phyloP scores from a whole-genome alignment of 2,329 filamentous ascomycete genomes.

The Ophiostoma himal-ulmi region DNA sequence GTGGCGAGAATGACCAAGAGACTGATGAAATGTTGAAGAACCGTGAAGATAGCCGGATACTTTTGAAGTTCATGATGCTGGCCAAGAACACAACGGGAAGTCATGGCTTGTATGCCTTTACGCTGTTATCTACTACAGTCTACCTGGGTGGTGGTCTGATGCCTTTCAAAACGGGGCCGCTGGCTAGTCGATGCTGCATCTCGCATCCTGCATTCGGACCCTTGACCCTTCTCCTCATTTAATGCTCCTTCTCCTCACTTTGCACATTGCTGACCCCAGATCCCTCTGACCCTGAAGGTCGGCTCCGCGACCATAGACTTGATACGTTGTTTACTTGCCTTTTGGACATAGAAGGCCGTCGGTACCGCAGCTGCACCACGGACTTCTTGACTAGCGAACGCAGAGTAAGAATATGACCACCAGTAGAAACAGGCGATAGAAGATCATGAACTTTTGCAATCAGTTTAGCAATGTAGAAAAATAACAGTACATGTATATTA shows the following conservation, averaged over 20 bases:
- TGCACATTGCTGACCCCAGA: background rate
- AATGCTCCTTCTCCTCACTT: background rate
- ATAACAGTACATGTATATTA: background rate
- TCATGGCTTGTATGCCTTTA: background rate
- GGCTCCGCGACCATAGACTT: background rate
- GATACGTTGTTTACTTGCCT: background rate
- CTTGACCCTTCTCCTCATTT: slow-evolving; percentile 2
- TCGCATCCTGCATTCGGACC: background rate
- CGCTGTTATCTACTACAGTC: background rate
- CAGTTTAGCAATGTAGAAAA: background rate
- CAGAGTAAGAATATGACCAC: background rate
- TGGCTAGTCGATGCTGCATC: background rate
- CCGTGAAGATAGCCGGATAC: background rate
- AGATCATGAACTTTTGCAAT: background rate
- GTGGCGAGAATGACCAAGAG: background rate
- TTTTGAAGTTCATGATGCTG: background rate
- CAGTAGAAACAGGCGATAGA: background rate
- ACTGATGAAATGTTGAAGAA: background rate
- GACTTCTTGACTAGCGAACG: background rate
- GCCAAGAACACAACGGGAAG: background rate
- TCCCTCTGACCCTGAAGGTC: background rate
- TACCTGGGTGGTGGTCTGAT: background rate
- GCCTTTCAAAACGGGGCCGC: slow-evolving; percentile 4
- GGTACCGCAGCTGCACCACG: background rate
- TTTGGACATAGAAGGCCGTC: background rate